Percentiles rank a stretch among this genome's conserved stretches.
Conservation (phyloP, 2,329 filamentous ascomycete species). For the Paradendryphiella salina region DNA sequence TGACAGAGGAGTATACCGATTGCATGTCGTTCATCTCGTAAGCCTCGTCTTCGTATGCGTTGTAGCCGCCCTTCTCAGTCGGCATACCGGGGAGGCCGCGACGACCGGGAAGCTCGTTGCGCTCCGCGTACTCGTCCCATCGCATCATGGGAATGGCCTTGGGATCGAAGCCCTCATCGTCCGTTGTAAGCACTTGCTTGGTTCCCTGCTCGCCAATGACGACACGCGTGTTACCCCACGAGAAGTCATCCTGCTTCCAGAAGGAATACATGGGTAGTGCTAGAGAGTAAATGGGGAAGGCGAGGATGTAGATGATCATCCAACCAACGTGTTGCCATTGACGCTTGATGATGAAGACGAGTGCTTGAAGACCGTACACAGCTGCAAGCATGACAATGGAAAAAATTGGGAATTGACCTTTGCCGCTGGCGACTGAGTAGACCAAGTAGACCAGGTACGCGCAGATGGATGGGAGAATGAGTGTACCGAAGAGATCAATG, state of each 20-base stretch:
- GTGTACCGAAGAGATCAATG: slow-evolving; percentile 87
- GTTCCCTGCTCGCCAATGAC: slow-evolving; percentile 92
- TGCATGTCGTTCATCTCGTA: slow-evolving; percentile 99
- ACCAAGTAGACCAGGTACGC: slow-evolving; percentile 86
- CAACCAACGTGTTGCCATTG: slow-evolving; percentile 99
- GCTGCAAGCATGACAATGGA: slow-evolving; percentile 87
- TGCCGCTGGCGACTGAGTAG: slow-evolving; percentile 70
- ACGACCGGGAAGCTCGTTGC: slow-evolving; percentile 87
- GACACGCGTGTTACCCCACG: slow-evolving; percentile 97
- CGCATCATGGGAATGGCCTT: slow-evolving; percentile 89
- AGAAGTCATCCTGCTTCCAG: slow-evolving; percentile 99
- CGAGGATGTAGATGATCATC: slow-evolving; percentile 99
- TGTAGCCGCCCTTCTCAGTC: slow-evolving; percentile 63
- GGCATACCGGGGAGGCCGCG: slow-evolving; percentile 63
- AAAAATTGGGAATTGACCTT: slow-evolving; percentile 79
- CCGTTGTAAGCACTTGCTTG: slow-evolving; percentile 85
- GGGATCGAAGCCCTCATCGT: slow-evolving; percentile 83
- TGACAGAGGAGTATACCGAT: slow-evolving; percentile 90
- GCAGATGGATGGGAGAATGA: slow-evolving; percentile 87
- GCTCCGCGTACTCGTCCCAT: slow-evolving; percentile 92
- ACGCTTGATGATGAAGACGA: slow-evolving; percentile 95
- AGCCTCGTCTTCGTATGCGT: slow-evolving; percentile 70
- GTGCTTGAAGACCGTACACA: slow-evolving; percentile 91
- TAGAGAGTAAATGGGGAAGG: slow-evolving; percentile 92
- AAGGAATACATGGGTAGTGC: slow-evolving; percentile 93